Evolutionary conservation across 2,329 filamentous ascomycete species (phyloP).

Genomic region (Dothistroma septosporum): DNA sequence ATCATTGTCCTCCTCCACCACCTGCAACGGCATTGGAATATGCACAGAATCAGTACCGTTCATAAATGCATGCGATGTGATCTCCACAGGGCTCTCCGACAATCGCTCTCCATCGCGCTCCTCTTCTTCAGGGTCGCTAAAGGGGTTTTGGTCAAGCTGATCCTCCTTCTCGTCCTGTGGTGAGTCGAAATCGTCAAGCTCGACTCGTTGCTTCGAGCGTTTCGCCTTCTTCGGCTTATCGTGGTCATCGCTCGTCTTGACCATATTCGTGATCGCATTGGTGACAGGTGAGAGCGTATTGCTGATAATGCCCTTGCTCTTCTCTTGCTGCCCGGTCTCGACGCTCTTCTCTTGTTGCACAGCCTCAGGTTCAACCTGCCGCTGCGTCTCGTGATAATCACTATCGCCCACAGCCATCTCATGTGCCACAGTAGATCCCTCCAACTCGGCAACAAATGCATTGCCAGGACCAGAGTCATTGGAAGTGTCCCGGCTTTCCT

Average conservation of each 20-base stretch:
- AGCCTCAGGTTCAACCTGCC: constrained; percentile 9
- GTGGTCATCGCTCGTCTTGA: constrained; percentile 39
- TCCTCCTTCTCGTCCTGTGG: constrained; percentile 46
- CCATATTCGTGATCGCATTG: constrained; percentile 41
- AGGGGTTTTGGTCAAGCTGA: constrained; percentile 41
- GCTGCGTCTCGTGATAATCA: constrained; percentile 20
- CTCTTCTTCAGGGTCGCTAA: constrained; percentile 33
- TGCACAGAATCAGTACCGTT: constrained; percentile 37
- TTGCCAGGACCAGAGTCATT: constrained; percentile 7
- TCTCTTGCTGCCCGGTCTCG: constrained; percentile 5
- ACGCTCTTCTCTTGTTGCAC: constrained; percentile 3
- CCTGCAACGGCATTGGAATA: constrained; percentile 29
- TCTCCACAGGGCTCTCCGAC: constrained; percentile 64
- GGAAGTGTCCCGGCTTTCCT: constrained; percentile 10
- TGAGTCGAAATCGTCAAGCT: constrained; percentile 67
- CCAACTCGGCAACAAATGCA: constrained; percentile 36
- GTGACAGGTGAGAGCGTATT: constrained; percentile 23
- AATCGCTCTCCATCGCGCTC: constrained; percentile 43
- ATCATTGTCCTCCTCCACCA: constrained; percentile 23
- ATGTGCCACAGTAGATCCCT: constrained; percentile 37
- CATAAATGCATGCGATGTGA: constrained; percentile 51
- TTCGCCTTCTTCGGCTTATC: constrained; percentile 54
- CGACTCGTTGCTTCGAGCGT: constrained; percentile 58
- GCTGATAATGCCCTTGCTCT: constrained; percentile 19
- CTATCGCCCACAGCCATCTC: constrained; percentile 43